Evolutionary conservation across 2,329 filamentous ascomycete genomes (phyloP), one percentile per base, ranked within the genome.

Genomic region (Leptographium procerum): DNA sequence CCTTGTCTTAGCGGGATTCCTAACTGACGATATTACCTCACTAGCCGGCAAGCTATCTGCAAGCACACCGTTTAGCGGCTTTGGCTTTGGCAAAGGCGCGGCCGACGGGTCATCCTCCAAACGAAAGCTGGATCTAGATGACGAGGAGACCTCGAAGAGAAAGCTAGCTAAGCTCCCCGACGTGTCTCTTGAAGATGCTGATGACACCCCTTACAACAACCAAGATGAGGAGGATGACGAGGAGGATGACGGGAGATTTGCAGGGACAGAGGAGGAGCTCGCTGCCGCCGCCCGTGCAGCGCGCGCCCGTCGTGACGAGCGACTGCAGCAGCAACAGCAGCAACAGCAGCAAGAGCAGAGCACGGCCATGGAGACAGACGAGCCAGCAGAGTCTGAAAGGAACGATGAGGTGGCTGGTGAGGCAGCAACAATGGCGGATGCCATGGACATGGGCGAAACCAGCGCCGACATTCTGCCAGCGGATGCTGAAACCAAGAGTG

Each of bases 111-210:
- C 77, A 82, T 4, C 77, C 0, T 51, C 82, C 24, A 90, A 89
- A 68, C 86, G 86, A 64, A 90, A 88, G 61, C 77, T 95, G 26
- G 85, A 91, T 65, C 85, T 96, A 65, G 91, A 88, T 61, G 92
- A 96, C 67, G 92, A 96, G 66, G 89, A 95, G 66, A 86, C 84
- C 34, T 87, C 86, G 2, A 85, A 88, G 68, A 88, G 91, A 69
- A 96, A 95, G 75, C 82, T 99, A 64, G 90, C 90, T 69, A 94
- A 91, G 73, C 84, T 99, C 61, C 91, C 92, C 59, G 86, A 86
- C 64, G 83, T 89, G 60, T 82, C 86, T 57, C 76, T 88, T 57
- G 82, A 86, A 67, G 80, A 81, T 64, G 72, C 78, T 61, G 81
- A 86, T 63, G 77, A 80, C 69, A 78, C 79, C 60, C 77, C 80